Conservation (phyloP, 306 rosid species). For the Cucurbita maxima region DNA sequence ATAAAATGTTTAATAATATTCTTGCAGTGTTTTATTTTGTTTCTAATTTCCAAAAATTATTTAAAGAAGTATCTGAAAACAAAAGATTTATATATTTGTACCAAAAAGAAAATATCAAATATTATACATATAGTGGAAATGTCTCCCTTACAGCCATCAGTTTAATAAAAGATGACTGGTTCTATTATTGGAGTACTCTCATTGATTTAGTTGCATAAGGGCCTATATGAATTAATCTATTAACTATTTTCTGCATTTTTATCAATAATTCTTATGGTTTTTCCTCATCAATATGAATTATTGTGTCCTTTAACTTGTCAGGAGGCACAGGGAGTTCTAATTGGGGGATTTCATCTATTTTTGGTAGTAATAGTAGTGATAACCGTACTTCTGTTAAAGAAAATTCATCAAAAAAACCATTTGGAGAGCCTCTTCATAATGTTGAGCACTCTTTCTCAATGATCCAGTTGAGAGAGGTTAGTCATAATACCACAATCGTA, state of each 20-base stretch:
- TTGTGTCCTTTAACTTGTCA: conserved; percentile 8
- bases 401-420: conserved; percentile 26
- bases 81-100: neutral
- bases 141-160: neutral
- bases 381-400: conserved; percentile 48
- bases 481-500: neutral
- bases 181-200: neutral
- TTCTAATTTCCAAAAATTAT: neutral
- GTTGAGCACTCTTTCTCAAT: conserved; percentile 53
- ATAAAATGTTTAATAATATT: neutral
- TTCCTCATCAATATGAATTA: neutral
- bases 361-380: conserved; percentile 63
- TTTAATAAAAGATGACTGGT: neutral
- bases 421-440: conserved; percentile 40
- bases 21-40: neutral
- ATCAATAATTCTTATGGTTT: neutral
- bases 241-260: neutral
- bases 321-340: conserved; percentile 46
- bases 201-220: neutral
- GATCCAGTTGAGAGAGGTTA: conserved; percentile 91
- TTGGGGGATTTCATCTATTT: conserved; percentile 96
- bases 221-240: neutral
- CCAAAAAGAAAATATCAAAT: neutral
- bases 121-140: neutral
- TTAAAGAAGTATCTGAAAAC: too few relatives aligned